Conservation (phyloP, 129 eudicot genomes). For the Flaveria brownii region DNA sequence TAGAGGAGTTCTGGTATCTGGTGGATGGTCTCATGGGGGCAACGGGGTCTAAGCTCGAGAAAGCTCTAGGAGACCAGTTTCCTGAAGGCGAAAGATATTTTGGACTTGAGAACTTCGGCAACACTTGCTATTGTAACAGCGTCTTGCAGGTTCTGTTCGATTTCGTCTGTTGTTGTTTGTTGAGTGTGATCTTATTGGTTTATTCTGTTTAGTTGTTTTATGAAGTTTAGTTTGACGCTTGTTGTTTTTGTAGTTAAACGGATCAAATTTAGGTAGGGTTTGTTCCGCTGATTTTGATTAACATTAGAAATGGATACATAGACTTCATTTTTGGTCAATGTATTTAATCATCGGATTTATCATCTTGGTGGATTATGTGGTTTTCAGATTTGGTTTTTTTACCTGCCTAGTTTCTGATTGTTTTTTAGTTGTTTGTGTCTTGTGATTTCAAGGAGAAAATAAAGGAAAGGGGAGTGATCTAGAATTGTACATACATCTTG, state of each 20-base stretch:
- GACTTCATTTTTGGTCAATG: constrained; percentile 14
- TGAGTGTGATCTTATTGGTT: background rate
- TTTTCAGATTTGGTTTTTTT: background rate
- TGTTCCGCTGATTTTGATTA: background rate
- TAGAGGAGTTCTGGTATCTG: constrained; percentile 36
- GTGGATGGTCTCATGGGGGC: constrained; percentile 98
- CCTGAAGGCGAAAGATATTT: constrained; percentile 97
- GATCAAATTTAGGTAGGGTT: background rate
- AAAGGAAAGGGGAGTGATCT: background rate
- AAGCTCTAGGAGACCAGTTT: constrained; percentile 94
- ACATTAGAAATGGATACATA: background rate
- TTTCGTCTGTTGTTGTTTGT: background rate
- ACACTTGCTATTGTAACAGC: constrained; percentile 96
- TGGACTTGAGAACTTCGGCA: constrained; percentile 93
- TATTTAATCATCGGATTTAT: background rate
- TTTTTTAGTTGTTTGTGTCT: constrained; percentile 11
- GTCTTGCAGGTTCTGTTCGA: constrained; percentile 68
- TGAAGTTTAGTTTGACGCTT: background rate
- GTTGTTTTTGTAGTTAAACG: background rate
- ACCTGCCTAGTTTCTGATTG: background rate
- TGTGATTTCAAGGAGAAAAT: background rate
- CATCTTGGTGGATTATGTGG: background rate
- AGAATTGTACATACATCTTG: constrained; percentile 7
- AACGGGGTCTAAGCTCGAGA: constrained; percentile 93
- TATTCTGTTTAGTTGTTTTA: background rate